Evolutionary conservation across 2,329 filamentous ascomycete species (phyloP).

Genomic region (Colletotrichum plurivorum): DNA sequence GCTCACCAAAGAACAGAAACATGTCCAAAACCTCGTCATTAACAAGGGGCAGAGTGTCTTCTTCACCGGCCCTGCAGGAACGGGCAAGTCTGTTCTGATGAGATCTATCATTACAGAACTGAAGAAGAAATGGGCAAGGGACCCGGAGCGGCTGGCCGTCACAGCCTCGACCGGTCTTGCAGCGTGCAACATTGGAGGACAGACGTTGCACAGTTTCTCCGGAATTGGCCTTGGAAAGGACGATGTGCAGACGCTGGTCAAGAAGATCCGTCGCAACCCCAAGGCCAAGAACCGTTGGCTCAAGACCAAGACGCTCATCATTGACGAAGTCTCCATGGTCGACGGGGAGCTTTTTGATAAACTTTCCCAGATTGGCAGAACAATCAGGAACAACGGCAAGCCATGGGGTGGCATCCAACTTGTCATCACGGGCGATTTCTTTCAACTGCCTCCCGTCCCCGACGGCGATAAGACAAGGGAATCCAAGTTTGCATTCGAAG

Average conservation of each 20-base stretch:
- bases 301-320: constrained; percentile 86
- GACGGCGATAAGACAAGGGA: constrained; percentile 75
- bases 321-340: constrained; percentile 99
- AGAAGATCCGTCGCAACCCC: constrained; percentile 89
- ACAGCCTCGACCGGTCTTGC: constrained; percentile 97
- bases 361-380: constrained; percentile 87
- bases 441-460: constrained; percentile 94
- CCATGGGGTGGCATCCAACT: constrained; percentile 97
- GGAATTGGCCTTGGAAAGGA: constrained; percentile 97
- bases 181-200: constrained; percentile 95
- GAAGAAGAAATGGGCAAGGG: constrained; percentile 80
- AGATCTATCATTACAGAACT: constrained; percentile 88
- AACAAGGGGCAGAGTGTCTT: constrained; percentile 90
- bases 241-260: constrained; percentile 81
- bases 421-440: constrained; percentile 97
- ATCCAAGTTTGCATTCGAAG: constrained; percentile 93
- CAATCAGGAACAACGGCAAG: constrained; percentile 88
- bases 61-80: constrained; percentile 96
- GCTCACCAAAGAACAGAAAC: constrained; percentile 87
- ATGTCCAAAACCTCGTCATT: constrained; percentile 86
- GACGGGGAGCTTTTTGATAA: constrained; percentile 98
- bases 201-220: constrained; percentile 95
- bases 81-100: constrained; percentile 97
- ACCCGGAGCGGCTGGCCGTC: constrained; percentile 89
- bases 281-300: constrained; percentile 94